Evolutionary conservation across 2,329 filamentous ascomycete genomes (phyloP).

Genomic region (Zymoseptoria pseudotritici): DNA sequence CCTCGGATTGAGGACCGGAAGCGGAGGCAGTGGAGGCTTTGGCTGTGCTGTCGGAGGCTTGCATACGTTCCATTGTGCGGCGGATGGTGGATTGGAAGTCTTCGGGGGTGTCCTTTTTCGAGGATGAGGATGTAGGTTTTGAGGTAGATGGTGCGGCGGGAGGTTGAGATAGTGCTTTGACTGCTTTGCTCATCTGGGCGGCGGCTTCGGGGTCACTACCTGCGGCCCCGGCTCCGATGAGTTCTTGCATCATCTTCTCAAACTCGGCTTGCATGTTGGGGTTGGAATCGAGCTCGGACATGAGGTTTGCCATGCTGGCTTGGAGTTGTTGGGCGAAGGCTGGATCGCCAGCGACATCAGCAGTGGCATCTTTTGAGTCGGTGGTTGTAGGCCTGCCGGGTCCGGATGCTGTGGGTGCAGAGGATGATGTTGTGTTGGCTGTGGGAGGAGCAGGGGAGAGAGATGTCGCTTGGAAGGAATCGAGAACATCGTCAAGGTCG

Average conservation of each 20-base stretch:
- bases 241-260: conserved; percentile 41
- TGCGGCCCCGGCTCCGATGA: conserved; percentile 48
- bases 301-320: conserved; percentile 76
- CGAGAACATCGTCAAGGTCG: conserved; percentile 89
- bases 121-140: conserved; percentile 12
- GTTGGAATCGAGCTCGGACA: conserved; percentile 58
- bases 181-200: conserved; percentile 27
- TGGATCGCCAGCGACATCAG: conserved; percentile 45
- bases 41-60: conserved; percentile 76
- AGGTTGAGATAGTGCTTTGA: conserved; percentile 23
- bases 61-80: conserved; percentile 93
- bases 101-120: conserved; percentile 8
- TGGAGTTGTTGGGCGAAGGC: conserved; percentile 83
- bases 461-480: conserved; percentile 66
- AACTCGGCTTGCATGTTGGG: conserved; percentile 71
- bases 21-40: conserved; percentile 67
- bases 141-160: conserved; percentile 7
- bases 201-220: conserved; percentile 26
- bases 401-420: conserved; percentile 33
- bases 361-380: conserved; percentile 22
- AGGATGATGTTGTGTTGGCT: conserved; percentile 11
- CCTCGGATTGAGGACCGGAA: conserved; percentile 42
- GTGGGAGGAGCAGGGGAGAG: conserved; percentile 19
- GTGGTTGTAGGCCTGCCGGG: conserved; percentile 30
- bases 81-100: conserved; percentile 90